Base-by-base conservation (phyloP, 148 eudicot genomes). In the Hydrangea macrophylla region DNA sequence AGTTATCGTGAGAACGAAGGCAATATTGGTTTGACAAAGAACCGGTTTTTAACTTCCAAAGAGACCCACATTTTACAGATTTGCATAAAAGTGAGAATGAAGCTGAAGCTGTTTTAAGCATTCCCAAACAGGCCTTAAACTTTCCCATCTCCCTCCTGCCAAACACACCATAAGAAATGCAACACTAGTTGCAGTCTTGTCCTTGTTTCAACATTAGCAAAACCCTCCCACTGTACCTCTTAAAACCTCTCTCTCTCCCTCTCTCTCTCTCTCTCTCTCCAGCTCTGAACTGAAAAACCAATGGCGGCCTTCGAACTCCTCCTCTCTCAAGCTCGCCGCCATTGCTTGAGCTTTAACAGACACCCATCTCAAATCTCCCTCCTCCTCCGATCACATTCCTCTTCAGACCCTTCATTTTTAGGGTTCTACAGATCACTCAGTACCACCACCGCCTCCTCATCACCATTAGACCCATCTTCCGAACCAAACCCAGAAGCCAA, bases 241-340 rank as follows among this genome's bases (percentile, higher is more conserved):
- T 17, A 12, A 35, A 17, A 35, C 9, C 70, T 9, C 15, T 9
- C 18, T 1, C 17, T 42, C 48, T 13, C 13, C 8, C 37, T 13
- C 33, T 0, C 18, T 8, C 40, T 8, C 17, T 45, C 37, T 27
- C 54, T 39, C 5, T n/a, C 28, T 33, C 51, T 58, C 0, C 36
- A 44, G 37, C 55, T 64, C 12, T 1, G 48, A 50, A 22, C 62
- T 20, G 10, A 50, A 32, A 70, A 15, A 28, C 55, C 54, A 61
- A 76, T 86, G 84, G 74, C 84, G 62, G 74, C 87, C 45, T 61
- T 83, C 10, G 62, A 78, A 69, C 81, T 62, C 62, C 25, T 82
- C 9, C 82, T 83, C 72, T 75, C 80, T 35, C 78, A 77, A 50
- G 55, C 81, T 60, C 78, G 80, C 59, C 84, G 79, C n/a, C 67